Evolutionary conservation across 2,329 filamentous ascomycete species (phyloP).

Genomic region (Colletotrichum destructivum): DNA sequence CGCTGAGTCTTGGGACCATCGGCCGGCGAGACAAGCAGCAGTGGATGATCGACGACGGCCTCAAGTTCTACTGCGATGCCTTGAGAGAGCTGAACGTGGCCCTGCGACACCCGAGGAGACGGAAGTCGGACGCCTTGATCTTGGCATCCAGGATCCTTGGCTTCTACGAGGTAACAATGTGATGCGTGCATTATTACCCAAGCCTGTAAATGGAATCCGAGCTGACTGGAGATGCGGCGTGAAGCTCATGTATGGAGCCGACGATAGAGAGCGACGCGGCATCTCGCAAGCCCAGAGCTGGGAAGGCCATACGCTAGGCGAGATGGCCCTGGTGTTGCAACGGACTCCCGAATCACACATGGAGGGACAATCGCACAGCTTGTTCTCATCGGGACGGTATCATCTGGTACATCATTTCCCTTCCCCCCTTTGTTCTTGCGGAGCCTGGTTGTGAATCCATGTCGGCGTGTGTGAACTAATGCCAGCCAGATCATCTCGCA

Average conservation of each 20-base stretch:
- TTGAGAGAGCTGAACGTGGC: conserved; percentile 37
- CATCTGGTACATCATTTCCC: conserved; percentile 40
- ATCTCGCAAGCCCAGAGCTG: conserved; percentile 43
- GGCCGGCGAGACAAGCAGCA: conserved; percentile 43
- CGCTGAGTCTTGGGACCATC: conserved; percentile 45
- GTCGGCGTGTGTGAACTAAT: neutral
- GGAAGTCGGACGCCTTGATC: conserved; percentile 39
- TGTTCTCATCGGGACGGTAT: conserved; percentile 45
- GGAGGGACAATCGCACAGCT: conserved; percentile 42
- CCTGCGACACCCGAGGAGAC: conserved; percentile 17
- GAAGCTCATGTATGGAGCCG: conserved; percentile 42
- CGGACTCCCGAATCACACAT: conserved; percentile 29
- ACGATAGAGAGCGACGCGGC: conserved; percentile 35
- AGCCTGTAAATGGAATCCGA: neutral
- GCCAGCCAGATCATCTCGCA: conserved; percentile 23
- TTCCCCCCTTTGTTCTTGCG: neutral
- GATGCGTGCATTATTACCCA: neutral
- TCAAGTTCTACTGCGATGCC: conserved; percentile 45
- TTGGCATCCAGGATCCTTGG: conserved; percentile 38
- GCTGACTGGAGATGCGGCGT: conserved; percentile 4
- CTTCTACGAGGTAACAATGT: conserved; percentile 44
- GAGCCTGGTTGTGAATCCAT: neutral
- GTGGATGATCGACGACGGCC: conserved; percentile 42
- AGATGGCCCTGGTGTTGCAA: conserved; percentile 36
- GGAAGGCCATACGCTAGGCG: conserved; percentile 42